phyloP scores from a whole-genome alignment of 164 flowering plant species.

The Magnolia kwangsiensis region DNA sequence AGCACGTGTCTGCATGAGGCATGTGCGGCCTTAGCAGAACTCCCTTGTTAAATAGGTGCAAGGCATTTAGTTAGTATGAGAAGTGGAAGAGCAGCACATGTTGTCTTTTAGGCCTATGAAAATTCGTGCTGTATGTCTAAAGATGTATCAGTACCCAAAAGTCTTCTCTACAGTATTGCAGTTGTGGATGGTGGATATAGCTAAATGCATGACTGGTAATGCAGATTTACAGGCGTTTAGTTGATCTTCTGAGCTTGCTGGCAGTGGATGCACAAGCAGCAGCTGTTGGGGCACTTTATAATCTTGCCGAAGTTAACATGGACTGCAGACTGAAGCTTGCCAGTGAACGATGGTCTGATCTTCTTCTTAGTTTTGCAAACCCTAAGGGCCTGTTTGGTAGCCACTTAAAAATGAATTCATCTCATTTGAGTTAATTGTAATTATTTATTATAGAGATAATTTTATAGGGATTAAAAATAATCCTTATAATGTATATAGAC shows the following conservation, averaged over 20 bases:
- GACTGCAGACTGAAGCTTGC: conserved; percentile 93
- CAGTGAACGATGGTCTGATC: conserved; percentile 79
- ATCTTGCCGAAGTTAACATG: conserved; percentile 88
- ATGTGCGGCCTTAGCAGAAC: neutral
- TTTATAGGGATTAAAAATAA: too few relatives aligned
- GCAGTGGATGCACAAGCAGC: conserved; percentile 92
- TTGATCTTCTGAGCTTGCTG: conserved; percentile 79
- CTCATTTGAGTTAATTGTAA: neutral
- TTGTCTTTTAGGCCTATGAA: too few relatives aligned
- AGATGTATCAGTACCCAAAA: too few relatives aligned
- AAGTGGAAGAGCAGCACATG: too few relatives aligned
- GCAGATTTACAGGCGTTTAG: conserved; percentile 84
- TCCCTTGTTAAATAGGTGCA: neutral
- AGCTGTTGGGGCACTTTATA: conserved; percentile 91
- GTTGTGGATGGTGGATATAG: neutral
- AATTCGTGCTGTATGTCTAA: too few relatives aligned
- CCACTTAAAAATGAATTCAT: too few relatives aligned
- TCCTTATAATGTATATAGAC: too few relatives aligned
- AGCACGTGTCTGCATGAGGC: neutral
- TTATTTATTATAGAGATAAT: neutral
- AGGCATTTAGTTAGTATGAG: neutral
- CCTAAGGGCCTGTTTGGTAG: too few relatives aligned
- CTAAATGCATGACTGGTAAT: conserved; percentile 11
- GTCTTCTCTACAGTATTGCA: too few relatives aligned
- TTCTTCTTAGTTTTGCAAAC: neutral